These are phyloP conservation scores for Jacaranda copaia DNA, from an alignment of 257 asterid species.

Conservation along the genomic window DNA sequence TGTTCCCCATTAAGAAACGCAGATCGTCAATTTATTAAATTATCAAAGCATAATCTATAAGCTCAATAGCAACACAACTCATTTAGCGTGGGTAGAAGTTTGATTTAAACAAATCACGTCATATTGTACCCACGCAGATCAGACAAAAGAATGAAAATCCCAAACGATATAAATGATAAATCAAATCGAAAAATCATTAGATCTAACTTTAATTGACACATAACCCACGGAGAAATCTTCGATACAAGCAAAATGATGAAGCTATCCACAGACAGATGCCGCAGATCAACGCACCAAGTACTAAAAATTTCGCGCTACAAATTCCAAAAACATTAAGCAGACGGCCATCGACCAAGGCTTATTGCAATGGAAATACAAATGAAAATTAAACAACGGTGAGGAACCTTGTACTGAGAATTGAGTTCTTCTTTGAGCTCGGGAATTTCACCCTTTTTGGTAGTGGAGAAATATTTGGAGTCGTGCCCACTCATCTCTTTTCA, in stretches of 20 bases:
- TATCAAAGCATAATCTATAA: constrained; percentile 4
- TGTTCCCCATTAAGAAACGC: neutral
- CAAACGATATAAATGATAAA: constrained; percentile 22
- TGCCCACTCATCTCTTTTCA: constrained; percentile 86
- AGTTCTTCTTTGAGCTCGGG: constrained; percentile 99
- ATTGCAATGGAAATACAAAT: constrained; percentile 8
- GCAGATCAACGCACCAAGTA: constrained; percentile 44
- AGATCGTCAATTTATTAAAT: neutral
- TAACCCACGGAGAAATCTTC: constrained; percentile 36
- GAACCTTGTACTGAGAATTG: constrained; percentile 98
- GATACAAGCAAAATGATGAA: constrained; percentile 32
- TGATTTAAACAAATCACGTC: constrained; percentile 1
- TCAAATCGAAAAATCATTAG: constrained; percentile 40
- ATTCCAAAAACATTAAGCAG: constrained; percentile 15
- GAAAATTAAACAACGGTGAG: constrained; percentile 25
- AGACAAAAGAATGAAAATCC: constrained; percentile 30
- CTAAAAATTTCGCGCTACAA: neutral
- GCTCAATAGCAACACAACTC: constrained; percentile 22
- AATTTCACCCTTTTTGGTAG: constrained; percentile 98
- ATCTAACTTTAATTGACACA: constrained; percentile 48
- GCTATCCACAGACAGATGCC: constrained; percentile 39
- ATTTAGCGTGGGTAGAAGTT: neutral
- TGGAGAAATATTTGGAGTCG: constrained; percentile 97
- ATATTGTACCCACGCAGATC: constrained; percentile 35
- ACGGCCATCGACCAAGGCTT: constrained; percentile 11